phyloP scores from a whole-genome alignment of 2,329 filamentous ascomycete species.

The Lachnellula subtilissima region DNA sequence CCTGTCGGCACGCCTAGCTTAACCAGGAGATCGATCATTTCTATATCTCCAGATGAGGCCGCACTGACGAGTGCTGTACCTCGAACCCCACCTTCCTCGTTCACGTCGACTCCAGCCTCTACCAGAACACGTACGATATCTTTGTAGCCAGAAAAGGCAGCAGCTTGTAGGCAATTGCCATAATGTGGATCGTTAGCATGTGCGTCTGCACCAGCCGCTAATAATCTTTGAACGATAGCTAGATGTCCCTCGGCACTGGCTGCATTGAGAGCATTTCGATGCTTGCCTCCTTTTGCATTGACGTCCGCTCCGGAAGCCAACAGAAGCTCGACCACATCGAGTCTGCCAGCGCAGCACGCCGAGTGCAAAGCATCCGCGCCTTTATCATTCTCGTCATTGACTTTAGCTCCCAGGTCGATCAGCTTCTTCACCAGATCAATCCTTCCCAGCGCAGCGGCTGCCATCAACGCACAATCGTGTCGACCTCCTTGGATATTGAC shows the following conservation, averaged over 20 bases:
- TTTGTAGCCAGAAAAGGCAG: not conserved
- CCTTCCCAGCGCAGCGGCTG: not conserved
- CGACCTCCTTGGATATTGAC: not conserved
- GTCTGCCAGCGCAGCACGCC: conserved; percentile 2
- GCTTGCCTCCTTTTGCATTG: conserved; percentile 9
- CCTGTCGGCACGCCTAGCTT: not conserved
- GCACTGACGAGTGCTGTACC: not conserved
- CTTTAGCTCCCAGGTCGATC: not conserved
- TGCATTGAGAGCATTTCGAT: not conserved
- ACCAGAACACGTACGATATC: not conserved
- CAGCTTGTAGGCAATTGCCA: not conserved
- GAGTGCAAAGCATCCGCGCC: conserved; percentile 1
- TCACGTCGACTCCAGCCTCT: not conserved
- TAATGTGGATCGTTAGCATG: not conserved
- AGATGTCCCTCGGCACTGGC: not conserved
- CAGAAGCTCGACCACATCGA: conserved; percentile 1
- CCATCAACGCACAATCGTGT: not conserved
- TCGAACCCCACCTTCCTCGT: not conserved
- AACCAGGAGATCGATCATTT: not conserved
- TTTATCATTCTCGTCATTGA: not conserved
- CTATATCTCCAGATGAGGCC: not conserved
- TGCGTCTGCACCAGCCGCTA: not conserved
- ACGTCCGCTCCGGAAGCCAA: conserved; percentile 16
- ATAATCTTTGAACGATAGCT: not conserved
- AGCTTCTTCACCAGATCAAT: conserved; percentile 1